phyloP scores from a whole-genome alignment of 257 asterid species.

The Rehmannia glutinosa region DNA sequence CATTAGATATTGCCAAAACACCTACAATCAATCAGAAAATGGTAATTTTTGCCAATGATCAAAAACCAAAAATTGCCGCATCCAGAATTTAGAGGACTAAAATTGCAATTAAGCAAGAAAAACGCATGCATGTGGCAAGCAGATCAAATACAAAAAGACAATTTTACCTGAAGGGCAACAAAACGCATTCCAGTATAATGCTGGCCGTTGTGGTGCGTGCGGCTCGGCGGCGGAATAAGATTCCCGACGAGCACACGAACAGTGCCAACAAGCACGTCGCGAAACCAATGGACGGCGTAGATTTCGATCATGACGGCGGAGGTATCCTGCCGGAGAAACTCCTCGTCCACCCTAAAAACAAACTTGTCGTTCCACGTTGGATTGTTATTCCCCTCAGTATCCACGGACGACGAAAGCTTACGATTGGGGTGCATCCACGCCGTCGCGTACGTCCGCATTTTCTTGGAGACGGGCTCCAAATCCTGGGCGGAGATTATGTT shows the following conservation, averaged over 20 bases:
- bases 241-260: constrained; percentile 80
- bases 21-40: too few relatives aligned
- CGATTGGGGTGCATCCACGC: constrained; percentile 75
- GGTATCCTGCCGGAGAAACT: constrained; percentile 55
- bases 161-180: constrained; percentile 76
- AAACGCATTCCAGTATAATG: constrained; percentile 61
- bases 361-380: constrained; percentile 91
- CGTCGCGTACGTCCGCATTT: constrained; percentile 70
- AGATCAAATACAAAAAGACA: background rate
- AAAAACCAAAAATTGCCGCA: too few relatives aligned
- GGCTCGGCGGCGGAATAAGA: constrained; percentile 52
- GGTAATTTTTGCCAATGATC: too few relatives aligned
- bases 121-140: too few relatives aligned
- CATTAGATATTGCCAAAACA: too few relatives aligned
- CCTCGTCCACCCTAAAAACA: constrained; percentile 82
- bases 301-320: constrained; percentile 75
- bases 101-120: background rate
- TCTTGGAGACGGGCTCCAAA: constrained; percentile 56
- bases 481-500: constrained; percentile 85
- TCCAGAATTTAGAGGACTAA: too few relatives aligned
- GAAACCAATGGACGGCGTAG: constrained; percentile 46
- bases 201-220: constrained; percentile 21
- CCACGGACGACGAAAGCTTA: constrained; percentile 58
- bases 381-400: constrained; percentile 49
- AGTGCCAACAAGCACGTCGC: constrained; percentile 58